A percentile compares a stretch with the other conserved stretches of the same genome.
These are phyloP conservation scores for Gossypium sturtianum DNA, from an alignment of 345 rosid genomes.

Conservation along the genomic window DNA sequence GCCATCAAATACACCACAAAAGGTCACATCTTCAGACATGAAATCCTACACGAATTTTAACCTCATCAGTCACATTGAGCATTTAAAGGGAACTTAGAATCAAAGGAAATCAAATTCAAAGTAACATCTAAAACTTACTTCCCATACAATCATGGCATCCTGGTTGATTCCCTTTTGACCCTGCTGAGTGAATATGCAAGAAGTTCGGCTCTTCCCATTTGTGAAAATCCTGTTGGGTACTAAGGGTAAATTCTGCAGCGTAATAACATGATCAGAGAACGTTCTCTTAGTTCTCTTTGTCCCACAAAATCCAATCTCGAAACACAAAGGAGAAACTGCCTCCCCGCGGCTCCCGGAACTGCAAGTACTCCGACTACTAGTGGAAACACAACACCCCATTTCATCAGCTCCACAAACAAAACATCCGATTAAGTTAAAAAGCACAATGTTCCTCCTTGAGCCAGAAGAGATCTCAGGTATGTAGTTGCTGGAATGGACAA, in stretches of 20 bases:
- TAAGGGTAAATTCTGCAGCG: slow-evolving; percentile 60
- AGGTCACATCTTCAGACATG: slow-evolving; percentile 77
- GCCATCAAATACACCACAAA: slow-evolving; percentile 97
- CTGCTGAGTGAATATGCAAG: slow-evolving; percentile 95
- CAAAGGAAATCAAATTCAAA: slow-evolving; percentile 15
- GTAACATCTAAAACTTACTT: slow-evolving; percentile 52
- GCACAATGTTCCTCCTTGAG: slow-evolving; percentile 25
- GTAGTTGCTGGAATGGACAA: slow-evolving; percentile 30
- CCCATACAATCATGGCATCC: slow-evolving; percentile 99
- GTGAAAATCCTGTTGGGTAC: slow-evolving; percentile 67
- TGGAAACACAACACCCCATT: slow-evolving; percentile 95
- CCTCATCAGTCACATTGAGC: slow-evolving; percentile 13
- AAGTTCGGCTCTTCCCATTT: slow-evolving; percentile 77
- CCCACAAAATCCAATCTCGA: slow-evolving; percentile 59
- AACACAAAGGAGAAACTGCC: slow-evolving; percentile 41
- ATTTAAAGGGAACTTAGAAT: not conserved
- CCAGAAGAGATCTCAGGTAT: slow-evolving; percentile 37
- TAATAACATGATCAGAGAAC: slow-evolving; percentile 54
- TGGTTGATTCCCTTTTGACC: slow-evolving; percentile 98
- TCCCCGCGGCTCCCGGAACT: slow-evolving; percentile 81
- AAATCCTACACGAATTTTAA: slow-evolving; percentile 59
- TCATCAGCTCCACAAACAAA: slow-evolving; percentile 35
- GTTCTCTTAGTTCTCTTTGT: slow-evolving; percentile 65
- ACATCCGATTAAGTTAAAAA: slow-evolving; percentile 23
- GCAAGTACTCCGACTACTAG: slow-evolving; percentile 72